phyloP scores from a whole-genome alignment of 495 filamentous ascomycete genomes.

The Penicillium bialowiezense region DNA sequence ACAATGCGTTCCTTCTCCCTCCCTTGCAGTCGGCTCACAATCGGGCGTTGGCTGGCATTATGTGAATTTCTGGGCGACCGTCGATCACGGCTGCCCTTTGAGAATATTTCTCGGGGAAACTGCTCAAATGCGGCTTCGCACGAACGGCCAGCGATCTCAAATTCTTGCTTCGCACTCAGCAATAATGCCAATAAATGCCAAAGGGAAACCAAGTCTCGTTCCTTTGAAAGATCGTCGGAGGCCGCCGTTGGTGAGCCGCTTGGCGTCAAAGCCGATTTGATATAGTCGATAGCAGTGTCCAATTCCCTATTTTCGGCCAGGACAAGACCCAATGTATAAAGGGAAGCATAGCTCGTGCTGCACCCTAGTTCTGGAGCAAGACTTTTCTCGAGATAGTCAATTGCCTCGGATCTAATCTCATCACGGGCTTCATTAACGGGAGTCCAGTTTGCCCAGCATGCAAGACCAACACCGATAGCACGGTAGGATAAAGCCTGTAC shows the following conservation, averaged over 20 bases:
- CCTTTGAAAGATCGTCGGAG: conserved; percentile 30
- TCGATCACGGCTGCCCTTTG: conserved; percentile 48
- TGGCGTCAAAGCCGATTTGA: conserved; percentile 59
- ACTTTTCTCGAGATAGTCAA: conserved; percentile 68
- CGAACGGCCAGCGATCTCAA: conserved; percentile 69
- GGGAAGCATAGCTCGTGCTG: conserved; percentile 61
- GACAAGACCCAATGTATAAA: conserved; percentile 76
- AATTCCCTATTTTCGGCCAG: conserved; percentile 80
- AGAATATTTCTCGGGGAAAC: conserved; percentile 57
- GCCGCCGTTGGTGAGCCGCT: conserved; percentile 23
- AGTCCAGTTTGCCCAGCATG: conserved; percentile 81
- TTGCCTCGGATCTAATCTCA: conserved; percentile 68
- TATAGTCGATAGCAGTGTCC: conserved; percentile 69
- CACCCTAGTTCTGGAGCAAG: conserved; percentile 61
- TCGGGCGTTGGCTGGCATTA: conserved; percentile 42
- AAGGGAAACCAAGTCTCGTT: conserved; percentile 41
- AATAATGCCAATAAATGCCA: conserved; percentile 89
- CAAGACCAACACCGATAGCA: conserved; percentile 77
- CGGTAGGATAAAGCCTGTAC: conserved; percentile 69
- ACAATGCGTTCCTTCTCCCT: conserved; percentile 79
- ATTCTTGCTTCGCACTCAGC: conserved; percentile 83
- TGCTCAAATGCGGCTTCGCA: conserved; percentile 91
- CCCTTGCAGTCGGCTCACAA: conserved; percentile 70
- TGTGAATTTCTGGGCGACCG: conserved; percentile 29
- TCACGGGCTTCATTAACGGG: conserved; percentile 65